Conservation (phyloP, 441 rosid species). For the Mallotus repandus region DNA sequence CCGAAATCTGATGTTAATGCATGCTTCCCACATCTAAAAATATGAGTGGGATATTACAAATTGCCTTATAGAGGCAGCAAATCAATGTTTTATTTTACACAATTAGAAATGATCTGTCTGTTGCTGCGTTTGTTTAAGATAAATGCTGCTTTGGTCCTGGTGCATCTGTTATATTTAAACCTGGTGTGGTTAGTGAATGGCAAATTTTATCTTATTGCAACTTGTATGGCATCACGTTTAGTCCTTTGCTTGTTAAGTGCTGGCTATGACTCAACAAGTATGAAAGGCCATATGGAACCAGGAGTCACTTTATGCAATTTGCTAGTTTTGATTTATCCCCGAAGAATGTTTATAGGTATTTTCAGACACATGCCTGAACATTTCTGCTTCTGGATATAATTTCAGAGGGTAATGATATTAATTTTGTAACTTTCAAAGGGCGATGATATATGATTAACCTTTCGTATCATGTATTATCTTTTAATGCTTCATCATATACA, state of each 20-base stretch:
- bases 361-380: no score
- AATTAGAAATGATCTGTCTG: background rate
- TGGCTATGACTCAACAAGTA: no score
- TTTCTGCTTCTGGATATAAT: no score
- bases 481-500: no score
- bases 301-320: no score
- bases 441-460: no score
- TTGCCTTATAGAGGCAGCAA: background rate
- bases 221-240: background rate
- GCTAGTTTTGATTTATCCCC: no score
- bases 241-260: background rate
- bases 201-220: background rate
- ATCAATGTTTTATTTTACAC: background rate
- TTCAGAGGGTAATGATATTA: no score
- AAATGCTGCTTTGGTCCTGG: background rate
- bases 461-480: no score
- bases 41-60: conserved; percentile 20
- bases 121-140: background rate
- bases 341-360: no score
- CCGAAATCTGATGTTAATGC: conserved; percentile 41
- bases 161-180: conserved; percentile 10
- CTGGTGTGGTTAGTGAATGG: background rate
- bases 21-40: conserved; percentile 55
- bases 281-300: no score
- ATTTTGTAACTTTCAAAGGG: no score